Conservation (phyloP, 176 grass and related monocot genomes). For the Oropetium thomaeum region DNA sequence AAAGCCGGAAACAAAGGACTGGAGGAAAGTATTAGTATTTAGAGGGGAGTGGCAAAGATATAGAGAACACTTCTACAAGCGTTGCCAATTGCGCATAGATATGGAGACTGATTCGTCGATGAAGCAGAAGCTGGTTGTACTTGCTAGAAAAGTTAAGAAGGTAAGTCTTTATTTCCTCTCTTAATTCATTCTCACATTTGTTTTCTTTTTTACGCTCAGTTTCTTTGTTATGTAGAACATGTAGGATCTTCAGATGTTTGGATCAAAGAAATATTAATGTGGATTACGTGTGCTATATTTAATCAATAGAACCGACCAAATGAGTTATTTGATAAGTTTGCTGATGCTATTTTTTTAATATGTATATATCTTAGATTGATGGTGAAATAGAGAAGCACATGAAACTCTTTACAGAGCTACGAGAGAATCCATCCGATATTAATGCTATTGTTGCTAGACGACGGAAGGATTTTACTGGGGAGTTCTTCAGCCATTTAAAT, state of each 20-base stretch:
- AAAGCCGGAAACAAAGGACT: conserved; percentile 86
- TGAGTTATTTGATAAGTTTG: conserved; percentile 8
- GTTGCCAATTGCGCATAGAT: conserved; percentile 44
- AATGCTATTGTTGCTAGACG: conserved; percentile 75
- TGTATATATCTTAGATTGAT: conserved; percentile 52
- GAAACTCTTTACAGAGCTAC: conserved; percentile 72
- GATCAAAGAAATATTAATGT: background rate
- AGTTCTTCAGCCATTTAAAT: conserved; percentile 82
- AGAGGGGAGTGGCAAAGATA: conserved; percentile 95
- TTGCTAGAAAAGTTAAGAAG: conserved; percentile 93
- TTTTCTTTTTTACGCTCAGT: background rate
- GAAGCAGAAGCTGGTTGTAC: conserved; percentile 75
- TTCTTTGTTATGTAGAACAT: background rate
- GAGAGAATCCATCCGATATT: conserved; percentile 73
- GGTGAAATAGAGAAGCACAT: conserved; percentile 86
- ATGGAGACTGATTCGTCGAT: conserved; percentile 47
- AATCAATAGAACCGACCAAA: background rate
- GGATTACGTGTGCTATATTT: background rate
- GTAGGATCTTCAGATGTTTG: background rate
- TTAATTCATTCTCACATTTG: background rate
- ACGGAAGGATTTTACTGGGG: conserved; percentile 72
- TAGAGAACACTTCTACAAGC: conserved; percentile 53
- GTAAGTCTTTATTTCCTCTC: conserved; percentile 37
- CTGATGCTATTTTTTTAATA: conserved; percentile 19
- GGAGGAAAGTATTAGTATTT: conserved; percentile 84